Evolutionary conservation across 805 yeast species (phyloP).

Genomic region (Zygoascus bituminiphila): DNA sequence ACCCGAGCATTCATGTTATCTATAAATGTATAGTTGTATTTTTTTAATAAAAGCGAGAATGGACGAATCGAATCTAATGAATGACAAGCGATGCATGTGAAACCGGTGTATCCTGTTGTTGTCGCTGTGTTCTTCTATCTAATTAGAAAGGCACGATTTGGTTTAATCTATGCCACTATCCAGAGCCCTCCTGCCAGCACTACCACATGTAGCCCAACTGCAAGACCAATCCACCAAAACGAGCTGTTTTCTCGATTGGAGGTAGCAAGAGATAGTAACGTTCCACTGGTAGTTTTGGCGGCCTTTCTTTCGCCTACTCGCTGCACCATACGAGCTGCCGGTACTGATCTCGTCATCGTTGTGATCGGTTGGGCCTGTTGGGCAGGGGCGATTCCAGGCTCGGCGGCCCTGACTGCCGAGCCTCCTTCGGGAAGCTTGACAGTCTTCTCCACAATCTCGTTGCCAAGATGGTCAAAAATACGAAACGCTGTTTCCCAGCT

Average conservation of each 20-base stretch:
- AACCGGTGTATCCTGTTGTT: too few relatives aligned
- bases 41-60: not conserved
- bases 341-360: not conserved
- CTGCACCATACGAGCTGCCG: not conserved
- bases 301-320: not conserved
- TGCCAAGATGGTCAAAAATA: constrained; percentile 21
- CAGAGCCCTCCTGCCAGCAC: not conserved
- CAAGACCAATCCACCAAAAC: not conserved
- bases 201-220: not conserved
- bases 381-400: not conserved
- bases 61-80: too few relatives aligned
- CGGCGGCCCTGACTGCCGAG: not conserved
- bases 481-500: constrained; percentile 16
- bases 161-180: not conserved
- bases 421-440: constrained; percentile 3
- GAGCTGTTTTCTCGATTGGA: not conserved
- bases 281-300: not conserved
- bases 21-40: not conserved
- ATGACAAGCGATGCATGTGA: too few relatives aligned
- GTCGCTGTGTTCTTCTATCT: too few relatives aligned
- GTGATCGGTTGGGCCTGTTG: not conserved
- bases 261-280: not conserved
- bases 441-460: constrained; percentile 12
- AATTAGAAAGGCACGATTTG: not conserved
- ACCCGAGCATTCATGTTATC: not conserved